phyloP scores from a whole-genome alignment of 2,329 filamentous ascomycete genomes.

The Ceratocystis huliohia region DNA sequence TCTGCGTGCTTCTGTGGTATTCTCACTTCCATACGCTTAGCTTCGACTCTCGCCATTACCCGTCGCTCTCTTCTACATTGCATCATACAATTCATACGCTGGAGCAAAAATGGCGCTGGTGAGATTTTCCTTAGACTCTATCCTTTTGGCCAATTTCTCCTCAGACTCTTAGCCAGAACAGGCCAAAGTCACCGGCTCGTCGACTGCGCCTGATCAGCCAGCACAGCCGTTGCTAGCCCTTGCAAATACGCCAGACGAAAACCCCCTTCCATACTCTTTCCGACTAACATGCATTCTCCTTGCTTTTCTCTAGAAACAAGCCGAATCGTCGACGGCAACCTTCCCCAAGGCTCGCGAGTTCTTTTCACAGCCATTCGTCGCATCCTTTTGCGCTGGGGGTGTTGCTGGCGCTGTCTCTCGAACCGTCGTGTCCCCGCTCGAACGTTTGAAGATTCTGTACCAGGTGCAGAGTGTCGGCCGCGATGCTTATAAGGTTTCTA shows the following conservation, averaged over 20 bases:
- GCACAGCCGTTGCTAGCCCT: not conserved
- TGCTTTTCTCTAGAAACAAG: slow-evolving; percentile 12
- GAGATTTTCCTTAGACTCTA: not conserved
- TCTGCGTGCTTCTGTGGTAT: too few species aligned
- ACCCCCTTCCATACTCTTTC: not conserved
- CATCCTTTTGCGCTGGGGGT: slow-evolving; percentile 87
- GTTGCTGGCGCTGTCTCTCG: slow-evolving; percentile 93
- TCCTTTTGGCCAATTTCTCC: not conserved
- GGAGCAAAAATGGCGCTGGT: slow-evolving; percentile 16
- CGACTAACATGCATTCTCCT: not conserved
- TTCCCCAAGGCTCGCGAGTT: slow-evolving; percentile 26
- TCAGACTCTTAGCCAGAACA: not conserved
- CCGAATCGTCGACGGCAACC: not conserved
- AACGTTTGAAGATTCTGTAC: slow-evolving; percentile 94
- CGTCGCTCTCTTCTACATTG: not conserved
- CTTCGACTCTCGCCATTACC: not conserved
- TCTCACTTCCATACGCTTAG: not conserved
- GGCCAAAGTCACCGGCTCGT: too few species aligned
- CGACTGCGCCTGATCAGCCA: not conserved
- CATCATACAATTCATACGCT: not conserved
- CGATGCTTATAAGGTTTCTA: slow-evolving; percentile 85
- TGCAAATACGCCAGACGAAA: not conserved
- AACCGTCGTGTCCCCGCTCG: slow-evolving; percentile 90
- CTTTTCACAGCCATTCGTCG: slow-evolving; percentile 70
- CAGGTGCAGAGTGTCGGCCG: slow-evolving; percentile 85